A percentile compares a stretch with the other conserved stretches of the same genome.
These are phyloP conservation scores for Rhodotorula babjevae DNA, from an alignment of 768 basidiomycete genomes.

Conservation along the genomic window DNA sequence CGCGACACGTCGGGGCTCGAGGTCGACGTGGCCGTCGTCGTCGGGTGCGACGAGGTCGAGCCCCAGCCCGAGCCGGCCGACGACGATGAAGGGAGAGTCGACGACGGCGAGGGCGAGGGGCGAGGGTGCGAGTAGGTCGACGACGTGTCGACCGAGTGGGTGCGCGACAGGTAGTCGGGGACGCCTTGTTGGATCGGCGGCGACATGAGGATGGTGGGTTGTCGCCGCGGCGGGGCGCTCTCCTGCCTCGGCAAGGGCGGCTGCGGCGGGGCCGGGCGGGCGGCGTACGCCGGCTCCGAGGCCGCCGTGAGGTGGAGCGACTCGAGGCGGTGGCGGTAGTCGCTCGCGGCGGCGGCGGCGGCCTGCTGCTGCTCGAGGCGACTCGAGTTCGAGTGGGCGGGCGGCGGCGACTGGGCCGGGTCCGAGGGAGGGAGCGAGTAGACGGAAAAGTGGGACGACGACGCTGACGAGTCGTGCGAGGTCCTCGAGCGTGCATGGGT, in stretches of 20 bases:
- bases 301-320: neutral
- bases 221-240: neutral
- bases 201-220: constrained; percentile 28
- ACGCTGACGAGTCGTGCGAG: neutral
- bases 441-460: constrained; percentile 7
- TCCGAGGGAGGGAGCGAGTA: constrained; percentile 7
- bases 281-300: too few species aligned
- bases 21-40: neutral
- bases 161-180: neutral
- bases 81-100: too few species aligned
- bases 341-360: neutral
- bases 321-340: neutral
- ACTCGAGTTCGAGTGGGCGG: neutral
- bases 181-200: constrained; percentile 7
- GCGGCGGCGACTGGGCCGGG: neutral
- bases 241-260: neutral
- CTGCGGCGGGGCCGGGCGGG: neutral
- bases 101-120: neutral
- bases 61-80: too few species aligned
- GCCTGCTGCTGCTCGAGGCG: constrained; percentile 10
- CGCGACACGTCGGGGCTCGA: neutral
- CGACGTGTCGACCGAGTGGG: constrained; percentile 3
- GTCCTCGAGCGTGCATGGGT: neutral
- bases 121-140: neutral
- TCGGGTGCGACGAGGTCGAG: too few species aligned